Evolutionary conservation across 176 grass and related monocot genomes (phyloP).

Genomic region (Oryza officinalis): DNA sequence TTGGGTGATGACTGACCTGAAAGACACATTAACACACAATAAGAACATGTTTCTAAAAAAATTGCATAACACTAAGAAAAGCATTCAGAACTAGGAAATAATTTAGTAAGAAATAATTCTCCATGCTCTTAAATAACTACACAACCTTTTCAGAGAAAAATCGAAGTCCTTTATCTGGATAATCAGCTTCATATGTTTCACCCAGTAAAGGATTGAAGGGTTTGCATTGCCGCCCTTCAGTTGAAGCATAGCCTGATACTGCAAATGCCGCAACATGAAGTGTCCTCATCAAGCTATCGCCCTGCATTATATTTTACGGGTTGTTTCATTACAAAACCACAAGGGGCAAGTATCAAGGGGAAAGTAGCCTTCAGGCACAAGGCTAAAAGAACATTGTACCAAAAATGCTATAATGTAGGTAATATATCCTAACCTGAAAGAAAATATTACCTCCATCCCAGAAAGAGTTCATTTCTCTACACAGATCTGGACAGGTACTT

Average conservation of each 20-base stretch:
- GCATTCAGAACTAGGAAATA: slow-evolving; percentile 25
- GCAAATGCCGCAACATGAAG: slow-evolving; percentile 93
- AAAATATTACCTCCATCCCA: background rate
- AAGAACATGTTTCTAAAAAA: slow-evolving; percentile 27
- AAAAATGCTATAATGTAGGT: background rate
- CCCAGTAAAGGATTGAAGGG: slow-evolving; percentile 95
- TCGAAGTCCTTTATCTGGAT: slow-evolving; percentile 88
- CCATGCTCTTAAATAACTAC: slow-evolving; percentile 1
- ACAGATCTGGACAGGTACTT: no score
- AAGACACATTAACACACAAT: slow-evolving; percentile 22
- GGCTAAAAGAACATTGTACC: background rate
- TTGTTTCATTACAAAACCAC: slow-evolving; percentile 2
- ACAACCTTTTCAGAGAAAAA: slow-evolving; percentile 98
- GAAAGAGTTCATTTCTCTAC: no score
- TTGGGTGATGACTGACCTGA: slow-evolving; percentile 94
- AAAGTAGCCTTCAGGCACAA: background rate
- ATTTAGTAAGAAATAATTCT: background rate
- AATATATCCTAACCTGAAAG: background rate
- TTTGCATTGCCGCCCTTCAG: slow-evolving; percentile 97
- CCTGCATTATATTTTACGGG: slow-evolving; percentile 52
- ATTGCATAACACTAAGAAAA: background rate
- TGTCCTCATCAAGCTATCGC: slow-evolving; percentile 89
- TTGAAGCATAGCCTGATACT: slow-evolving; percentile 95
- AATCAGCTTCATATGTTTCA: slow-evolving; percentile 99
- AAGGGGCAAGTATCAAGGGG: slow-evolving; percentile 8